Conservation (phyloP, 441 rosid genomes). For the Jatropha podagrica region DNA sequence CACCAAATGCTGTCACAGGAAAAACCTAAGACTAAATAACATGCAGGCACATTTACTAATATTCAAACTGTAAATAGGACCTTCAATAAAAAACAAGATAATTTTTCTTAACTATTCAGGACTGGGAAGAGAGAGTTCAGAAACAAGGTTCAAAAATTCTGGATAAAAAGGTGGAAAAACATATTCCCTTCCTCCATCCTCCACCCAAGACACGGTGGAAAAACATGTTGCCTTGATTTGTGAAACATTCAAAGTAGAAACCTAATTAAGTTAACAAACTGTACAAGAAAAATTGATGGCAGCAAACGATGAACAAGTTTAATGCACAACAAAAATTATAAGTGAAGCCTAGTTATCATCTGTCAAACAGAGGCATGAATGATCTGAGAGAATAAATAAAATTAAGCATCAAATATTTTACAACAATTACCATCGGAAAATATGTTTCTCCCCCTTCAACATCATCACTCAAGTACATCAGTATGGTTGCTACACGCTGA, state of each 20-base stretch:
- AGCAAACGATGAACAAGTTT: not conserved
- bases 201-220: not conserved
- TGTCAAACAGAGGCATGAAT: not conserved
- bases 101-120: no score
- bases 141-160: not conserved
- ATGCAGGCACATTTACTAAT: not conserved
- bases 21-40: not conserved
- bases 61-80: not conserved
- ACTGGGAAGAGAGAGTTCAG: not conserved
- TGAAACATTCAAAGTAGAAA: not conserved
- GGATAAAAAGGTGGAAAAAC: not conserved
- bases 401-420: not conserved
- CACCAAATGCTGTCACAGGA: slow-evolving; percentile 1
- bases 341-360: not conserved
- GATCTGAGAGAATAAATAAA: not conserved
- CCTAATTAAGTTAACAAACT: not conserved
- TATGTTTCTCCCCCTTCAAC: slow-evolving; percentile 98
- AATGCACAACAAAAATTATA: not conserved
- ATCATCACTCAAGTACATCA: slow-evolving; percentile 82
- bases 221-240: not conserved
- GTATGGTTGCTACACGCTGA: slow-evolving; percentile 89
- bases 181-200: not conserved
- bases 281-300: not conserved
- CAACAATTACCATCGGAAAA: slow-evolving; percentile 65
- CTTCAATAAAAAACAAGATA: no score